Base-by-base conservation (phyloP, 345 rosid genomes). In the Pistacia integerrima region DNA sequence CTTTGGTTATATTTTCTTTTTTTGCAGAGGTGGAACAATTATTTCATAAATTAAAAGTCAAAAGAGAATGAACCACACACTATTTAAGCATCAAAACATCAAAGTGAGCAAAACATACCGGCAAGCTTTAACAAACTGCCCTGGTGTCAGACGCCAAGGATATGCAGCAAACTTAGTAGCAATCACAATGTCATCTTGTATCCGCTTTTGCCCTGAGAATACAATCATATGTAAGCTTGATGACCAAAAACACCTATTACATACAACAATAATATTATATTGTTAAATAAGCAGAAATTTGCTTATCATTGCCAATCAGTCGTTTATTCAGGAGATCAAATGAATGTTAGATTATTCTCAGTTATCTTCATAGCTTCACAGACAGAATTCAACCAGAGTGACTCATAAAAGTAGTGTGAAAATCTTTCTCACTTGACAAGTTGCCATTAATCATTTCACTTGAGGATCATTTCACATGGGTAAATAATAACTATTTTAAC, bases 91-190 rank as follows among this genome's bases (percentile, higher is more conserved):
- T 61, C 8, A 33, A 35, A 65, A 48, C n/a, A 71, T 33, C 35
- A 62, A 66, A 65, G 5, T 1, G 30, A 74, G 72, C 3, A 20
- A 51, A 11, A 61, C 66, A 22, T 84, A 95, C 98, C 85, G 87
- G 99, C 98, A 95, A 18, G 99, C 99, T 38, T 92, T 84, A 25
- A 92, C 98, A 74, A 95, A 93, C 85, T 90, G 99, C 67, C 94
- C 91, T 0, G 98, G 88, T 12, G 99, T 92, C 72, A 93, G 82
- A 55, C 99, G 85, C 99, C 96, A 95, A 58, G 98, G 96, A 80
- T 95, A 93, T 62, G 98, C 96, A n/a, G 98, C 99, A 81, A 95
- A 95, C 86, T 95, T 93, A 13, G 97, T 90, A 48, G 99, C 94
- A 59, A 95, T 86, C 77, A 95, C 96, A 60, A 92, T 81, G 59